phyloP scores from a whole-genome alignment of 2,329 filamentous ascomycete species.

The Xylariaceae sp. region DNA sequence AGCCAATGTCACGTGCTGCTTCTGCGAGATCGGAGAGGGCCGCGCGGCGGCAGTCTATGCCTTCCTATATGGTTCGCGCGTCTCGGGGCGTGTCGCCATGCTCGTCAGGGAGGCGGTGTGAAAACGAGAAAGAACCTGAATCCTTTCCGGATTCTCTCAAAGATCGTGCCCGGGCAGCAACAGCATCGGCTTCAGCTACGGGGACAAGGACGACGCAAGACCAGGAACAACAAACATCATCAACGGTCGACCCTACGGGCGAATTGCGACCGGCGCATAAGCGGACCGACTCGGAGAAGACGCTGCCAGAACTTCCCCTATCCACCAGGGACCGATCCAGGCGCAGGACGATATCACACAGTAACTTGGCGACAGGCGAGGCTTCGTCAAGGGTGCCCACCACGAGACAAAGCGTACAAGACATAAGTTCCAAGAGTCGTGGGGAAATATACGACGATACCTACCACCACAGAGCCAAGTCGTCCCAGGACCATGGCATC shows the following conservation, averaged over 20 bases:
- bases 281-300: slow-evolving; percentile 15
- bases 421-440: slow-evolving; percentile 10
- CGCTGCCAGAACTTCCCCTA: slow-evolving; percentile 10
- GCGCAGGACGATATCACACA: slow-evolving; percentile 18
- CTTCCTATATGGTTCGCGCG: slow-evolving; percentile 18
- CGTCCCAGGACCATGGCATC: slow-evolving; percentile 13
- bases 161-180: slow-evolving; percentile 18
- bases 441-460: slow-evolving; percentile 13
- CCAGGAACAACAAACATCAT: slow-evolving; percentile 14
- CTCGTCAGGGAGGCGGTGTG: slow-evolving; percentile 9
- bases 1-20: slow-evolving; percentile 5
- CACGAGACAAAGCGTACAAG: slow-evolving; percentile 21
- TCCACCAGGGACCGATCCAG: slow-evolving; percentile 13
- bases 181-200: too few relatives aligned
- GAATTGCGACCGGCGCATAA: slow-evolving; percentile 9
- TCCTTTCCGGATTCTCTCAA: slow-evolving; percentile 21
- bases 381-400: slow-evolving; percentile 15
- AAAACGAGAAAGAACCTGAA: slow-evolving; percentile 11
- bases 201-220: too few relatives aligned
- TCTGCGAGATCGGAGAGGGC: slow-evolving; percentile 16
- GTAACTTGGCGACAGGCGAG: slow-evolving; percentile 10
- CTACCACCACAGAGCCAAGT: slow-evolving; percentile 10
- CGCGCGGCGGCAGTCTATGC: slow-evolving; percentile 24
- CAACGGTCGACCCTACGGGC: neutral
- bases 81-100: slow-evolving; percentile 13